These are phyloP conservation scores for Pythium graminicola DNA, from an alignment of 352 stramenopile species.

Conservation along the genomic window DNA sequence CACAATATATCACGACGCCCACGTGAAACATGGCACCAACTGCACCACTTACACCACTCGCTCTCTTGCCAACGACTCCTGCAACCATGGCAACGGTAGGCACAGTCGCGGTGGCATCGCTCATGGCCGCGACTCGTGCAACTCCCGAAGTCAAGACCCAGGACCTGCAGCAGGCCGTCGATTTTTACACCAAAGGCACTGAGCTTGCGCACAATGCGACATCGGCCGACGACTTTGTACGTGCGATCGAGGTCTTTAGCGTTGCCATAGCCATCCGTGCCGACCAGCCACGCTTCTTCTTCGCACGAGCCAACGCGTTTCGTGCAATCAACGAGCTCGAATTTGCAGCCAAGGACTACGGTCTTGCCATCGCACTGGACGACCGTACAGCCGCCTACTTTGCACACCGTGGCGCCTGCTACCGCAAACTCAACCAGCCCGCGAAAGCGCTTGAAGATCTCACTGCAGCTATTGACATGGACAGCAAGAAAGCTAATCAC, in stretches of 20 bases:
- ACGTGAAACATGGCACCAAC: neutral
- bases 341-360: conserved; percentile 53
- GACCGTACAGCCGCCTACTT: conserved; percentile 65
- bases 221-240: conserved; percentile 53
- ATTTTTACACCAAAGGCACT: conserved; percentile 71
- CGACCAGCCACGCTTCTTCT: conserved; percentile 71
- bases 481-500: conserved; percentile 60
- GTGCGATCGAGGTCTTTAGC: conserved; percentile 68
- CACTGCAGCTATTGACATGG: conserved; percentile 61
- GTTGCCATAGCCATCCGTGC: conserved; percentile 62
- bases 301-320: conserved; percentile 66
- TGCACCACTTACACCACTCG: neutral
- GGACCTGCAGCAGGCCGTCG: conserved; percentile 63
- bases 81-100: neutral
- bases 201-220: conserved; percentile 55
- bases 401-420: conserved; percentile 61
- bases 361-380: conserved; percentile 49
- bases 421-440: conserved; percentile 61
- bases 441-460: conserved; percentile 59
- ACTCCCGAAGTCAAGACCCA: conserved; percentile 49
- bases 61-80: neutral
- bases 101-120: neutral
- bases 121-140: conserved; percentile 17
- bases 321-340: conserved; percentile 65
- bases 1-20: neutral